Percentiles rank a stretch among this genome's conserved stretches.
These are phyloP conservation scores for Fusarium falciforme DNA, from an alignment of 2,329 filamentous ascomycete genomes.

Conservation along the genomic window DNA sequence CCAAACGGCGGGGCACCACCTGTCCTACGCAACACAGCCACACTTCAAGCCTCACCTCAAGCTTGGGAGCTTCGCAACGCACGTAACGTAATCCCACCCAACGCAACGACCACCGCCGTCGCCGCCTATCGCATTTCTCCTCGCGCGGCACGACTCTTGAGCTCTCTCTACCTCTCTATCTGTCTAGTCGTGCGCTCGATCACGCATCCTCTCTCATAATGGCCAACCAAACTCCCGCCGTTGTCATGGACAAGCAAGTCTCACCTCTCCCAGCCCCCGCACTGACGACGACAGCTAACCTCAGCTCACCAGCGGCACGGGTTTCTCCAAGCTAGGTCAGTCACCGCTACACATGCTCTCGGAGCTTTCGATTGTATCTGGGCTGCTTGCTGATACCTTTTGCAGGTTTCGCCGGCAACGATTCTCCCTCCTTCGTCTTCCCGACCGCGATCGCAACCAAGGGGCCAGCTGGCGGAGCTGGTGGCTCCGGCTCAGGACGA, in stretches of 20 bases:
- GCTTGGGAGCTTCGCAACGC: slow-evolving; percentile 24
- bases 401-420: slow-evolving; percentile 96
- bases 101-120: slow-evolving; percentile 31
- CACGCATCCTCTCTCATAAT: slow-evolving; percentile 62
- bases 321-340: slow-evolving; percentile 98
- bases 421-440: slow-evolving; percentile 99
- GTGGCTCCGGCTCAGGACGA: slow-evolving; percentile 85
- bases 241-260: slow-evolving; percentile 99
- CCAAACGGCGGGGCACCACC: slow-evolving; percentile 33
- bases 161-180: slow-evolving; percentile 14
- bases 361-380: slow-evolving; percentile 8
- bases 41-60: slow-evolving; percentile 39
- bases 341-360: slow-evolving; percentile 21
- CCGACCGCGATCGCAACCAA: slow-evolving; percentile 98
- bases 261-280: slow-evolving; percentile 49
- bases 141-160: slow-evolving; percentile 27
- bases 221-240: slow-evolving; percentile 98
- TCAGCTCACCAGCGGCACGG: slow-evolving; percentile 82
- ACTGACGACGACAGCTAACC: slow-evolving; percentile 47
- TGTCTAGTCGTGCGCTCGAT: slow-evolving; percentile 27
- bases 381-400: slow-evolving; percentile 40
- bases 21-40: slow-evolving; percentile 32
- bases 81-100: slow-evolving; percentile 14
- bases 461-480: slow-evolving; percentile 75
- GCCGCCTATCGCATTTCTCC: slow-evolving; percentile 35